phyloP scores from a whole-genome alignment of 2,329 filamentous ascomycete species.

The Fusarium sp. region DNA sequence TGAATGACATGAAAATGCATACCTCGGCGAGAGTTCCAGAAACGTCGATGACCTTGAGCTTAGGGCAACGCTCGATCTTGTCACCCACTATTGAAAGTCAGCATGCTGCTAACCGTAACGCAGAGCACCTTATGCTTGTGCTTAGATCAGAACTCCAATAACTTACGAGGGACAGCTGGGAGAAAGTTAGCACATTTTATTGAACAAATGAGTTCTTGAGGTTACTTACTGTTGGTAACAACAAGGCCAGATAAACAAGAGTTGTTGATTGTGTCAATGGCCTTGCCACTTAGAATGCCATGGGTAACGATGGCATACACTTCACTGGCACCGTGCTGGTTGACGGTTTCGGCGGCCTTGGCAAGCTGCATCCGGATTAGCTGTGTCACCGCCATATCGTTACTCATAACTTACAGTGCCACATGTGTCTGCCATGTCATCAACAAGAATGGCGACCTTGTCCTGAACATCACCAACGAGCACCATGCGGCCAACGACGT shows the following conservation, averaged over 20 bases:
- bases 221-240: constrained; percentile 81
- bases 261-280: constrained; percentile 86
- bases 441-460: constrained; percentile 94
- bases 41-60: constrained; percentile 92
- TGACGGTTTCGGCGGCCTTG: constrained; percentile 91
- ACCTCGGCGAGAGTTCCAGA: constrained; percentile 81
- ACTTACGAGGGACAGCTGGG: constrained; percentile 54
- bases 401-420: constrained; percentile 68
- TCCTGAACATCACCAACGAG: constrained; percentile 94
- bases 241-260: constrained; percentile 83
- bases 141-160: not conserved
- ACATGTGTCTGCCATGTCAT: constrained; percentile 98
- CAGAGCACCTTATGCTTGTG: not conserved
- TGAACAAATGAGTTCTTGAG: not conserved
- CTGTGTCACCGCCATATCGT: not conserved
- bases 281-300: constrained; percentile 88
- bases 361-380: constrained; percentile 55
- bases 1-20: constrained; percentile 18
- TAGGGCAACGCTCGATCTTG: constrained; percentile 81
- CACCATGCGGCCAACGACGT: constrained; percentile 91
- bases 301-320: constrained; percentile 97
- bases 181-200: constrained; percentile 41
- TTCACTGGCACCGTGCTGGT: constrained; percentile 86
- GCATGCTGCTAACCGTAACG: not conserved
- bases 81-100: constrained; percentile 66